These are phyloP conservation scores for Capsicum rhomboideum DNA, from an alignment of 257 asterid genomes.

Conservation along the genomic window DNA sequence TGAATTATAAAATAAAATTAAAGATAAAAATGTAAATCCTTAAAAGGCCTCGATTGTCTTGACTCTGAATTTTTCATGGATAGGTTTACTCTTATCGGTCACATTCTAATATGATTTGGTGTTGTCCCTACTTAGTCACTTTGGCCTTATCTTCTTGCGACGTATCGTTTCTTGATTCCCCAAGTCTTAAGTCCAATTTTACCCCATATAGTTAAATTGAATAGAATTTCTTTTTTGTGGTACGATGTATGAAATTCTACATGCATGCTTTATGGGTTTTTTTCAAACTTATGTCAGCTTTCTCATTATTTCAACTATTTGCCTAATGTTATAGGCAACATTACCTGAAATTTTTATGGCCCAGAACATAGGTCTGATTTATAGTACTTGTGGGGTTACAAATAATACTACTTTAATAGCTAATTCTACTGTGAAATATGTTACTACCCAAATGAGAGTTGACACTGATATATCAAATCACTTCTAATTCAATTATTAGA, in stretches of 20 bases:
- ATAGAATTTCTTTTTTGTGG: neutral
- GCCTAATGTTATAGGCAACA: neutral
- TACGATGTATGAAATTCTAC: neutral
- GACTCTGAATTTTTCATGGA: no score
- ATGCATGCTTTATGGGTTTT: neutral
- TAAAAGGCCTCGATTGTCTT: no score
- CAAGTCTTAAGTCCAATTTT: no score
- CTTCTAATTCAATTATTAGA: no score
- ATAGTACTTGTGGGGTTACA: neutral
- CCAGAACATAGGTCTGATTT: neutral
- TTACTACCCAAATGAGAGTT: conserved; percentile 75
- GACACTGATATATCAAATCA: no score
- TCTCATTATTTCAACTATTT: neutral
- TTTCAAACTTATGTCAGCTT: neutral
- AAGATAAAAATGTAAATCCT: no score
- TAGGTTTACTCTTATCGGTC: no score
- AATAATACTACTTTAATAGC: conserved; percentile 7
- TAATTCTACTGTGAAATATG: conserved; percentile 46
- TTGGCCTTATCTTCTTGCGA: no score
- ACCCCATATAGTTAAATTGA: neutral
- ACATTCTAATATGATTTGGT: no score
- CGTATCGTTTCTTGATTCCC: no score
- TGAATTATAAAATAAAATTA: no score
- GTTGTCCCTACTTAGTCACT: no score
- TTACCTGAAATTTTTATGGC: neutral